phyloP scores from a whole-genome alignment of 148 eudicot species.

The Camellia sinensis region DNA sequence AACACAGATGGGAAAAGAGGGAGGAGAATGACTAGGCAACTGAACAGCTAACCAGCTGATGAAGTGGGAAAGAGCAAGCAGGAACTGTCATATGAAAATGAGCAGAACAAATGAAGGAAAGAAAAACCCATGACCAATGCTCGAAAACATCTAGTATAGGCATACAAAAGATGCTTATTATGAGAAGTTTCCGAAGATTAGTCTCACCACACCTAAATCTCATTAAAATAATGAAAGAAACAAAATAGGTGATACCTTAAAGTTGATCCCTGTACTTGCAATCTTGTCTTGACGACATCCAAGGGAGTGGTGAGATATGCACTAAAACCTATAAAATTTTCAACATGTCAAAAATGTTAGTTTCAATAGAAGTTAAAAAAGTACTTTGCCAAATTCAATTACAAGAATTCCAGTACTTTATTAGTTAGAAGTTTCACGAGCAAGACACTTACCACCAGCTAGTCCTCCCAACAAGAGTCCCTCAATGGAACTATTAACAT shows the following conservation, averaged over 20 bases:
- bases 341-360: not conserved
- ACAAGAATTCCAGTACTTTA: not conserved
- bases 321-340: conserved; percentile 54
- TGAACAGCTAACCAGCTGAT: not conserved
- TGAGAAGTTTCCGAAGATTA: not conserved
- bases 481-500: conserved; percentile 55
- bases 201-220: not conserved
- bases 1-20: not conserved
- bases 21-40: not conserved
- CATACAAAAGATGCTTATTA: not conserved
- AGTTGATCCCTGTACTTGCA: conserved; percentile 48
- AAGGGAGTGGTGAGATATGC: conserved; percentile 89
- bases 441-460: conserved; percentile 62
- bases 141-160: not conserved
- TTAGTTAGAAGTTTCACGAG: conserved; percentile 7
- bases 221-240: not conserved
- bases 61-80: not conserved
- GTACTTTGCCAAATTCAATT: not conserved
- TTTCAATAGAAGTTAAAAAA: not conserved
- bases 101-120: not conserved
- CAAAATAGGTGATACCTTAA: conserved; percentile 38
- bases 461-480: conserved; percentile 86
- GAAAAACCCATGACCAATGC: not conserved
- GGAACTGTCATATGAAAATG: not conserved
- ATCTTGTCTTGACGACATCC: conserved; percentile 29